phyloP scores from a whole-genome alignment of 805 yeast species.

The Alloascoidea africana region DNA sequence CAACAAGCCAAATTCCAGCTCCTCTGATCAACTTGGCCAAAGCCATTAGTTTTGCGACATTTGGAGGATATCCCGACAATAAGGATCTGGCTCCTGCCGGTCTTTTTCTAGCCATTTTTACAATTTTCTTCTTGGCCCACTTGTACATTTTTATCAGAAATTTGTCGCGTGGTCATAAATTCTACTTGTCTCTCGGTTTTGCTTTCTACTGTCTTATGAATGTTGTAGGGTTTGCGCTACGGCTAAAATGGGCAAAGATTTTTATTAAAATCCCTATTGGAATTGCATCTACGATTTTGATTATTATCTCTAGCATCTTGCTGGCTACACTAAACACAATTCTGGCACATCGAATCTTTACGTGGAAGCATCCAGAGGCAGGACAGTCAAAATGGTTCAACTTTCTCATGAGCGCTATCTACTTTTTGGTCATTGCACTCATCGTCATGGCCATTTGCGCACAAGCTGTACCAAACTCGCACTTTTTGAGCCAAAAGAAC shows the following conservation, averaged over 20 bases:
- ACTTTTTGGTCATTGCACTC: conserved; percentile 37
- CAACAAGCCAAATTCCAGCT: too few relatives aligned
- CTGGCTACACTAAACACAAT: conserved; percentile 45
- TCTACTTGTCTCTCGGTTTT: conserved; percentile 38
- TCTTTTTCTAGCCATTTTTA: conserved; percentile 38
- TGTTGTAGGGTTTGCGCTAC: conserved; percentile 40
- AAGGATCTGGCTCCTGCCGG: conserved; percentile 47
- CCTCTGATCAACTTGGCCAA: too few relatives aligned
- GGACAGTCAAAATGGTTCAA: conserved; percentile 40
- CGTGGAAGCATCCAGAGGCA: conserved; percentile 64
- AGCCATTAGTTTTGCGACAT: too few relatives aligned
- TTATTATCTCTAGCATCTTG: conserved; percentile 41
- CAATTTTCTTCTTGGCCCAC: conserved; percentile 32
- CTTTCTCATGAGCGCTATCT: conserved; percentile 31
- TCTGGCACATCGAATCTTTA: conserved; percentile 57
- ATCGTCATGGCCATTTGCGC: conserved; percentile 58
- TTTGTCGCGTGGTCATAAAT: conserved; percentile 39
- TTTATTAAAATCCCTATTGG: conserved; percentile 31
- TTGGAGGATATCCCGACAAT: conserved; percentile 46
- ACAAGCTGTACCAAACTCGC: conserved; percentile 42
- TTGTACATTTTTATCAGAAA: conserved; percentile 31
- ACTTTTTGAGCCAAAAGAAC: conserved; percentile 29
- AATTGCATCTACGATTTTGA: conserved; percentile 38
- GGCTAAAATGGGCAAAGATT: conserved; percentile 46
- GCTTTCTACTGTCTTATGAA: conserved; percentile 36